Conservation (phyloP, 805 yeast species). For the Wickerhamiella spandovensis region DNA sequence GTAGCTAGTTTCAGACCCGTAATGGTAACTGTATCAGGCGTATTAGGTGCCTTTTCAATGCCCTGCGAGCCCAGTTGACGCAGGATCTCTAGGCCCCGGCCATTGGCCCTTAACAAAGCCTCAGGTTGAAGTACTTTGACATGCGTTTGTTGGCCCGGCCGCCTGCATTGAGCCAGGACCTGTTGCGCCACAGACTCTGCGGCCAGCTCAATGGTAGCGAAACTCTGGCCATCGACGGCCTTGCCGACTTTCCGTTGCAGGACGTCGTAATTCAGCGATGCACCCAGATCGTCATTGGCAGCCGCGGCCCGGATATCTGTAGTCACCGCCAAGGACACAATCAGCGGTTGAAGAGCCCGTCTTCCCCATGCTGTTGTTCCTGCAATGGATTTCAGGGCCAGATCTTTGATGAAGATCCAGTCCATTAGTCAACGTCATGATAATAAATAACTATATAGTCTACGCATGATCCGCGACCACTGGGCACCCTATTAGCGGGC, state of each 20-base stretch:
- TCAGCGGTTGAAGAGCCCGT: constrained; percentile 50
- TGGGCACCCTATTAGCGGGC: too few species aligned
- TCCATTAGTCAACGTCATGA: constrained; percentile 18
- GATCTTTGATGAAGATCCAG: constrained; percentile 38
- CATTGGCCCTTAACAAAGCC: constrained; percentile 45
- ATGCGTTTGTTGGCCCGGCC: constrained; percentile 35
- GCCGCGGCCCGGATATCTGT: constrained; percentile 68
- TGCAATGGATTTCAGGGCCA: constrained; percentile 47
- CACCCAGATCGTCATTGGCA: constrained; percentile 62
- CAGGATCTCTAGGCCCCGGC: constrained; percentile 30
- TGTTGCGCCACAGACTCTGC: constrained; percentile 36
- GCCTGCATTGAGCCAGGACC: constrained; percentile 29
- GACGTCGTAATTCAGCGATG: constrained; percentile 81
- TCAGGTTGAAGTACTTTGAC: constrained; percentile 35
- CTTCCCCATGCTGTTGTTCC: constrained; percentile 70
- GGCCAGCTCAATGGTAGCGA: constrained; percentile 27
- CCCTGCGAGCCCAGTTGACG: constrained; percentile 24
- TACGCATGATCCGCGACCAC: too few species aligned
- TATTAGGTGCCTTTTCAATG: background rate
- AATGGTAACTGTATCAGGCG: constrained; percentile 28
- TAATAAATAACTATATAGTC: background rate
- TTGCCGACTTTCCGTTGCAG: constrained; percentile 52
- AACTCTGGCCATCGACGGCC: constrained; percentile 33
- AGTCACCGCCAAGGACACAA: constrained; percentile 42
- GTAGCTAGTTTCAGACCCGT: constrained; percentile 36